Evolutionary conservation across 495 filamentous ascomycete species (phyloP), one percentile per base, ranked within the genome.

Genomic region (Trichocladium uniseriatum): DNA sequence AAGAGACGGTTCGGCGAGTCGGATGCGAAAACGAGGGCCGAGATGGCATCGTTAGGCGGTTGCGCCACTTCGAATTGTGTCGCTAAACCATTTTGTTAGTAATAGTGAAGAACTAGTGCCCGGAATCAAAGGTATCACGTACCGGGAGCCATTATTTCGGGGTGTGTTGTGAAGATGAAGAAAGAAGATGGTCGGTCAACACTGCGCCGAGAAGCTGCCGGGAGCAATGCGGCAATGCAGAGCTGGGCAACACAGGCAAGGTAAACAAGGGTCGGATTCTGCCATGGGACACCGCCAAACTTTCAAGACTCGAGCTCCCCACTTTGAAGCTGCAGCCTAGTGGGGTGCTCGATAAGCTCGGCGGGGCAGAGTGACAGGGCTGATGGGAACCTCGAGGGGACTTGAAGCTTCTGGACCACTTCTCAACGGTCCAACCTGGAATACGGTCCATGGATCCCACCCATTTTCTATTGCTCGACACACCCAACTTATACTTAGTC

Each of bases 21-120:
- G 36, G 87, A 86, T 31, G 88, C 84, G 73, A 94, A 98, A 50
- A 80, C 81, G 53, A 96, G 67, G 5, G 88, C 74, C 45, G 89
- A 94, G 58, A 98, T 85, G 54, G 83, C 86, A 70, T 97, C 92
- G 45, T 73, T 76, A n/a, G 92, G 92, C 31, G 89, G 85, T 56
- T 78, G 71, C 38, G 76, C 68, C 52, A 87, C 75, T 68, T 89
- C 87, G 65, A 77, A 80, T 69, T 86, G 82, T 46, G 75, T 72
- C 65, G 73, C 74, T 80, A 52, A 18, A 18, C 38, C 13, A 31
- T 37, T 2, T 13, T 24, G 38, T 61, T 44, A 52, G 38, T n/a
- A 27, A 29, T 19, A 22, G 16, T 15, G 16, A 5, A 32, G 28
- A 36, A 7, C n/a, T 11, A 4, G 11, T 13, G 36, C 5, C 7